Evolutionary conservation across 495 filamentous ascomycete species (phyloP), one percentile per base, ranked within the genome.

Genomic region (Penicillium canescens): DNA sequence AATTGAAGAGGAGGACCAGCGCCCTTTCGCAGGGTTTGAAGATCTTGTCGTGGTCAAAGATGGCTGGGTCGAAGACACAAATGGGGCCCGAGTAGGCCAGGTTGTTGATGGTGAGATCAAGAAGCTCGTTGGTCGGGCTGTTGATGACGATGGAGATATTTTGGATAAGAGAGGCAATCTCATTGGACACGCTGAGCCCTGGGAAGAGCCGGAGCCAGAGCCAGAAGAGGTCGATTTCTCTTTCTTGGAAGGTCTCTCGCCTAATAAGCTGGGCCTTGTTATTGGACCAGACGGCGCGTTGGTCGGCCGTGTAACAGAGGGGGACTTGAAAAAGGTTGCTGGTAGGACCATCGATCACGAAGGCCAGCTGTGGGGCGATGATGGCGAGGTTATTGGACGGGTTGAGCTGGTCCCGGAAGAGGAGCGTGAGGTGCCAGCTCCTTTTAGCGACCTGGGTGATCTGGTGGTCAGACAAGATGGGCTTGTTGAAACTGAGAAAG

Each of bases 181-280:
- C 41, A 76, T 86, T 50, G 84, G 82, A 21, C 78, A 80, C 38
- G 83, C 82, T 24, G 83, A 87, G 62, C 80, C 42, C 31, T 39
- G 37, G n/a, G 33, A 33, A 3, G 45, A 47, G n/a, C 33, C 72
- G 28, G 78, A 78, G 1, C 28, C 28, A 8, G 78, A 82, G 57
- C 72, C 74, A 31, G 81, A 80, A 59, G 42, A 66, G 38, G 13
- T 47, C 38, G 87, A 95, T 63, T 76, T 87, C 23, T 87, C 86
- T 0, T 68, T 79, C 23, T 72, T 94, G 31, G 81, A 85, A 31
- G 83, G 82, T 53, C 81, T 82, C 64, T 79, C 74, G 31, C 82
- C 91, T 63, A 93, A 92, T 81, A 96, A 94, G 74, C 70, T 80
- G 31, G 90, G 90, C 46, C 86, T 88, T 55, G 85, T 94, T 47